Conservation (phyloP, 1,139 yeast genomes). For the Debaryomycetaceae sp. region DNA sequence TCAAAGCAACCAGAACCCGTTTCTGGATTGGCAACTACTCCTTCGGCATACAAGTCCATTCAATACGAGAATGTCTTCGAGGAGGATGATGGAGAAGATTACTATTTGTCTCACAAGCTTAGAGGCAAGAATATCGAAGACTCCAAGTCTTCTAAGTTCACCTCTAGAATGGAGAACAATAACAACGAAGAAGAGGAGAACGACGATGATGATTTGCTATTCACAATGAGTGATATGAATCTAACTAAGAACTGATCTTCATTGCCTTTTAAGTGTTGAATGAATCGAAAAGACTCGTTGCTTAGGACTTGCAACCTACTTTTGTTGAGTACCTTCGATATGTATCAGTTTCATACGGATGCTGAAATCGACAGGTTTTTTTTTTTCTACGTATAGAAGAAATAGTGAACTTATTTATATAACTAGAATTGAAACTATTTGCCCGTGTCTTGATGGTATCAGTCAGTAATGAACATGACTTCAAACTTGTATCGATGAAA, state of each 20-base stretch:
- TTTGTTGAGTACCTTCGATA: not conserved
- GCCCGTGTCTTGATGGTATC: too few relatives aligned
- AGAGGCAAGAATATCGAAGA: not conserved
- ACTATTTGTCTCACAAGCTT: slow-evolving; percentile 9
- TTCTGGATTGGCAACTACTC: slow-evolving; percentile 37
- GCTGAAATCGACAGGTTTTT: not conserved
- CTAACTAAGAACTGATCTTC: slow-evolving; percentile 23
- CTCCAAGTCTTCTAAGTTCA: not conserved
- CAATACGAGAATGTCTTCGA: slow-evolving; percentile 51
- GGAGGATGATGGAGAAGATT: slow-evolving; percentile 39
- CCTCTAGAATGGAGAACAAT: not conserved
- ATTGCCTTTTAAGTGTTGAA: not conserved
- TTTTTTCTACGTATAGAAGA: not conserved
- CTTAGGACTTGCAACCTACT: not conserved
- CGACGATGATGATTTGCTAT: slow-evolving; percentile 77
- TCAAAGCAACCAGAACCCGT: slow-evolving; percentile 8
- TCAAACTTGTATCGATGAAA: too few relatives aligned
- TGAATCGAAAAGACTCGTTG: not conserved
- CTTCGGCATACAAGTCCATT: slow-evolving; percentile 33
- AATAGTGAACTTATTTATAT: not conserved
- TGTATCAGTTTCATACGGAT: not conserved
- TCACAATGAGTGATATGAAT: slow-evolving; percentile 90
- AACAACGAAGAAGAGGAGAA: slow-evolving; percentile 32
- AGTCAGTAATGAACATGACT: too few relatives aligned
- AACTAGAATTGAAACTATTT: too few relatives aligned